Conservation (phyloP, 2,329 filamentous ascomycete species). For the Ophiostoma himal-ulmi region DNA sequence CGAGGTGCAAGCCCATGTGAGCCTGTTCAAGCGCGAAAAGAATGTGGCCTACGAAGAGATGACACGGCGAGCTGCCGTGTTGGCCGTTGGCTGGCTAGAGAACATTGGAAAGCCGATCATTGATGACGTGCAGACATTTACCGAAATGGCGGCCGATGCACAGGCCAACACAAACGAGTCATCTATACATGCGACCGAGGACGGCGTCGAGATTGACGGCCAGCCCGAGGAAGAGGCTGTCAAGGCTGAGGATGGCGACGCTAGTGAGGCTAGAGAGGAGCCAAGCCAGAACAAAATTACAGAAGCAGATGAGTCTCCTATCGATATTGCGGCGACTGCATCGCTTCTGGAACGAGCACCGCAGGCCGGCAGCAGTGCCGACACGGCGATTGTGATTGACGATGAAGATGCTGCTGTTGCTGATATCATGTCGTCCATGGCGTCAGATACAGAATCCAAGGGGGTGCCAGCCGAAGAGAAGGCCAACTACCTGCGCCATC, state of each 20-base stretch:
- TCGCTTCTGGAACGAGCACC: neutral
- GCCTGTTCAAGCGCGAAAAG: constrained; percentile 56
- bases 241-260: neutral
- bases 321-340: neutral
- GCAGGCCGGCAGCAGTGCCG: neutral
- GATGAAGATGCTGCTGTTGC: constrained; percentile 25
- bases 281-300: neutral
- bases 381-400: constrained; percentile 10
- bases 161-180: constrained; percentile 27
- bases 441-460: neutral
- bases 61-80: constrained; percentile 51
- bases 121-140: constrained; percentile 35
- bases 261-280: neutral
- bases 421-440: constrained; percentile 27
- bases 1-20: constrained; percentile 67
- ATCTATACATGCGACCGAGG: constrained; percentile 23
- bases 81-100: constrained; percentile 53
- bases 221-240: neutral
- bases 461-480: constrained; percentile 29
- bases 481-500: constrained; percentile 44
- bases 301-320: neutral
- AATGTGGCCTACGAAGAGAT: constrained; percentile 61
- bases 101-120: constrained; percentile 40
- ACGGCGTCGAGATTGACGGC: constrained; percentile 23
- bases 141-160: constrained; percentile 24